Conservation (phyloP, 768 basidiomycete genomes). For the Hygrophorus russula region DNA sequence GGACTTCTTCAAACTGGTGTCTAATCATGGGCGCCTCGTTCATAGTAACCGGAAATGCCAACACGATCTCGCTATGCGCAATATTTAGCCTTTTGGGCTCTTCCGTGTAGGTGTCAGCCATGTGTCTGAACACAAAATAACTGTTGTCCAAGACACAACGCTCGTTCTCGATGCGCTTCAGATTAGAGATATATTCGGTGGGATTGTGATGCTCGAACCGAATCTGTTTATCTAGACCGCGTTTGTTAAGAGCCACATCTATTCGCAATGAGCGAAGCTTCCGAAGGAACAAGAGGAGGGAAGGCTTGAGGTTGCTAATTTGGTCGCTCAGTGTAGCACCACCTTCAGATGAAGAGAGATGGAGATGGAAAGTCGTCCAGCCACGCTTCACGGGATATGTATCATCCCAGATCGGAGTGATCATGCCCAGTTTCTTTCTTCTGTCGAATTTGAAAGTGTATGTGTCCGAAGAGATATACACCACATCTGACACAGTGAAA, state of each 20-base stretch:
- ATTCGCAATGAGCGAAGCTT: not conserved
- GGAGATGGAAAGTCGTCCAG: not conserved
- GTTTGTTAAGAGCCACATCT: not conserved
- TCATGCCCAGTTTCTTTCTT: not conserved
- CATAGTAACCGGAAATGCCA: not conserved
- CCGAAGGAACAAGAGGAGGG: not conserved
- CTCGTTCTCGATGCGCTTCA: not conserved
- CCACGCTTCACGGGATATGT: not conserved
- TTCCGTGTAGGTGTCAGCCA: not conserved
- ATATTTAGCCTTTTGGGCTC: not conserved
- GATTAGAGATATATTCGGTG: not conserved
- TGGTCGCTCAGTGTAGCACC: not conserved
- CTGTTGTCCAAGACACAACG: not conserved
- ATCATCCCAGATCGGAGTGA: not conserved
- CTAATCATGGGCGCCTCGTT: slow-evolving; percentile 1
- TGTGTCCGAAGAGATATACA: not conserved
- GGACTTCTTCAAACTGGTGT: not conserved
- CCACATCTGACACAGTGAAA: not conserved
- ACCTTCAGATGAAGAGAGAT: not conserved
- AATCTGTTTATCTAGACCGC: not conserved
- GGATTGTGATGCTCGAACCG: not conserved
- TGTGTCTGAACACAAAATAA: not conserved
- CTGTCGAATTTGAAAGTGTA: not conserved
- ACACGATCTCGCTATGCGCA: not conserved
- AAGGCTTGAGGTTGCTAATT: not conserved